Evolutionary conservation across 2,329 filamentous ascomycete genomes (phyloP).

Genomic region (Sporothrix dimorphospora): DNA sequence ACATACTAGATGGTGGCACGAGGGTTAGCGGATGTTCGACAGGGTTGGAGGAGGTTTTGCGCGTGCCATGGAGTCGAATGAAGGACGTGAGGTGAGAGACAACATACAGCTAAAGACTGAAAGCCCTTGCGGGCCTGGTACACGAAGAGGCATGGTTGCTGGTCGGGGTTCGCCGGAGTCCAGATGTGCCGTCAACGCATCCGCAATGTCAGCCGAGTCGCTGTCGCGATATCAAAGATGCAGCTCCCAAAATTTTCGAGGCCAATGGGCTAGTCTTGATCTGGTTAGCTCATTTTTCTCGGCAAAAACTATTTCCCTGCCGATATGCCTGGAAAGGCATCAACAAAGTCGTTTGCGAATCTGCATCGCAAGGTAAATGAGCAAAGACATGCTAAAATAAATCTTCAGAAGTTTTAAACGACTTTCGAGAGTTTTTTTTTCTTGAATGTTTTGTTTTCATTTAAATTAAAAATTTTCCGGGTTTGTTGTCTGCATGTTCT

Average conservation of each 20-base stretch:
- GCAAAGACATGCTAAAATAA: neutral
- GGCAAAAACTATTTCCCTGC: conserved; percentile 23
- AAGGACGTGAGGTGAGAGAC: conserved; percentile 39
- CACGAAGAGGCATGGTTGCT: conserved; percentile 67
- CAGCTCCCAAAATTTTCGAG: conserved; percentile 32
- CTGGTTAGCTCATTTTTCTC: conserved; percentile 25
- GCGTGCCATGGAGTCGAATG: conserved; percentile 29
- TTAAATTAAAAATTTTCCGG: neutral
- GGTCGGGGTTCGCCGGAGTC: neutral
- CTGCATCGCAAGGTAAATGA: neutral
- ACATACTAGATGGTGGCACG: conserved; percentile 52
- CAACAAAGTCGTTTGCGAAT: neutral
- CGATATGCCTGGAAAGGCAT: neutral
- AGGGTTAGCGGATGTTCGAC: conserved; percentile 6
- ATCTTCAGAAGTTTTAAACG: neutral
- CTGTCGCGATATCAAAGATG: conserved; percentile 23
- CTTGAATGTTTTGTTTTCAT: neutral
- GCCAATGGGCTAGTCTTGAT: neutral
- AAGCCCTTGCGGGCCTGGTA: conserved; percentile 63
- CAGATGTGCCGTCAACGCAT: conserved; percentile 6
- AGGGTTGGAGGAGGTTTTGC: conserved; percentile 20
- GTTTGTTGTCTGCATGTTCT: neutral
- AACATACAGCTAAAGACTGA: conserved; percentile 62
- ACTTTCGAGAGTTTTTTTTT: too few relatives aligned
- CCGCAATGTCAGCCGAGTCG: conserved; percentile 19